Base-by-base conservation (phyloP, 2,329 filamentous ascomycete genomes). In the Cadophora malorum region DNA sequence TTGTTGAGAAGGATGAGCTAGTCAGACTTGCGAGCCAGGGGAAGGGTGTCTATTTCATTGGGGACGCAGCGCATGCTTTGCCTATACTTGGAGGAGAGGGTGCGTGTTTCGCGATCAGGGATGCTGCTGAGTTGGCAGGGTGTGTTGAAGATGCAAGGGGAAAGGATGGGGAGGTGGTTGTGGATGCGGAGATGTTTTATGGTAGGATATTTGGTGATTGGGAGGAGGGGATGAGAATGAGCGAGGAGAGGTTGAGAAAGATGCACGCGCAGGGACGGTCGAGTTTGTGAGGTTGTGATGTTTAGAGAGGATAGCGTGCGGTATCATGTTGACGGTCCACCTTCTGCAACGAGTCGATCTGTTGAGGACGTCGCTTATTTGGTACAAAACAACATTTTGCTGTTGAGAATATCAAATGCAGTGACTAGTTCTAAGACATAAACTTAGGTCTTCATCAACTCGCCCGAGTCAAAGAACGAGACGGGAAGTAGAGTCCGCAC, bases 51-150 rank as follows among this genome's bases (percentile, higher is more conserved):
- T 28, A 70, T 5, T 56, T 70, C 4, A 55, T 74, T 25, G 73
- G 71, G 12, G 72, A 74, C 65, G 58, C 71, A 31, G 69, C 56
- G n/a, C 70, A 72, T 66, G 65, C 64, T 10, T 69, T 70, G 66
- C 70, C 72, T 35, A 70, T 74, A 52, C 49, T 75, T 25, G 72
- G 67, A 25, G 73, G 67, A n/a, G 67, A 71, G 10, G 71, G 73
- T 14, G 71, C 68, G 14, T 71, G 70, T 50, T 63, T 67, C 53
- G 74, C 73, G 4, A 55, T 73, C n/a, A 33, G 35, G 2, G 72
- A 75, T 69, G 63, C 60, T 35, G 66, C 71, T n/a, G 67, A 67
- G 23, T 50, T 74, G 23, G 68, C 65, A 4, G 65, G 66, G 19
- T 60, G 8, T 35, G 47, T 71, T 47, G 56, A 21, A 47, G 49